Evolutionary conservation across 495 filamentous ascomycete species (phyloP), one percentile per base, ranked within the genome.

Genomic region (Annulohypoxylon maeteangense): DNA sequence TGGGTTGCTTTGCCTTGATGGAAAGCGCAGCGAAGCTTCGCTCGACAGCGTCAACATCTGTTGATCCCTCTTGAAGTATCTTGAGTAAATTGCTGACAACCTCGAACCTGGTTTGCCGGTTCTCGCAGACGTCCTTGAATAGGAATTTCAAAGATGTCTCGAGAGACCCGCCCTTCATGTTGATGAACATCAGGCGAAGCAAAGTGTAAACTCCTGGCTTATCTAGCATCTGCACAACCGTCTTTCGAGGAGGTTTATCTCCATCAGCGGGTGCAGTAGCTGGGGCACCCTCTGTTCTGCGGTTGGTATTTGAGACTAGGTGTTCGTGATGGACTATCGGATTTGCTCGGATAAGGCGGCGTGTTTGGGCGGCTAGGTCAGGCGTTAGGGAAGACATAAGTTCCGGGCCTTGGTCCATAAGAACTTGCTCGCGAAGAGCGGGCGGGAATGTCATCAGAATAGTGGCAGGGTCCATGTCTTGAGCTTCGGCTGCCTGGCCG

Each of bases 41-140:
- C 79, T 99, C 95, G 31, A 99, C 93, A 6, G 95, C 95, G 62
- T 90, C 89, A 78, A 96, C 90, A 81, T 99, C 96, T 14, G 88
- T 87, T 78, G 92, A 97, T 55, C 95, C 96, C 77, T 99, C 95
- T 74, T 98, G 95, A n/a, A 99, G 82, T 67, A 99, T 94, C 65
- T 94, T 93, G 8, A 99, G 87, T 29, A 99, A 83, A 53, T 94
- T 90, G 76, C 91, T 95, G 77, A 99, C 90, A n/a, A 98, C 93
- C 75, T 99, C 95, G 4, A 93, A 88, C 38, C 95, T 89, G 75
- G 95, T 98, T 71, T 98, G 94, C 11, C 92, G 90, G 77, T 99
- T 98, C 80, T 96, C 90, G 75, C 92, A 98, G 50, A 97, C 90
- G 68, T 95, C 90, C 70, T 91, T 86, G 31, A 99, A 89, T 63